These are phyloP conservation scores for Cladosporium sp. DNA, from an alignment of 2,329 filamentous ascomycete species.

Conservation along the genomic window DNA sequence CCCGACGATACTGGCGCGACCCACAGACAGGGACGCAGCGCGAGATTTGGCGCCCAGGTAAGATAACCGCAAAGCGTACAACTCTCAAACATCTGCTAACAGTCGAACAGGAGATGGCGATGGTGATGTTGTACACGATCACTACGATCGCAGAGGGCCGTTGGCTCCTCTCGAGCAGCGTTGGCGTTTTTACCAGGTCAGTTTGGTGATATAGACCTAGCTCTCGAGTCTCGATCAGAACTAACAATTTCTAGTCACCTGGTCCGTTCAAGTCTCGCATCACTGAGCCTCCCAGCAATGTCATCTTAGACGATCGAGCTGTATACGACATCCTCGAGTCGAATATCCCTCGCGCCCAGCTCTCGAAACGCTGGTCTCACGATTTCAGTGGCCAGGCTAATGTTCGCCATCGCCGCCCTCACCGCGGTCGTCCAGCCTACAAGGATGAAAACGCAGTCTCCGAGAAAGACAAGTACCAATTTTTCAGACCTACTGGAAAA, in stretches of 20 bases:
- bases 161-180: slow-evolving; percentile 23
- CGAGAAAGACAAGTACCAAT: slow-evolving; percentile 17
- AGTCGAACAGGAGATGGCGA: slow-evolving; percentile 29
- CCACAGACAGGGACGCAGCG: slow-evolving; percentile 24
- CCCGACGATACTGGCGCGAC: slow-evolving; percentile 23
- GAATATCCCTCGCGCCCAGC: slow-evolving; percentile 22
- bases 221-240: too few species aligned
- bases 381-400: slow-evolving; percentile 35
- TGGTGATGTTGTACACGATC: slow-evolving; percentile 28
- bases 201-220: too few species aligned
- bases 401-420: slow-evolving; percentile 29
- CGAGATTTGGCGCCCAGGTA: slow-evolving; percentile 35
- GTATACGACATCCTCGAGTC: slow-evolving; percentile 32
- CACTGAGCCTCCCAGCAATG: slow-evolving; percentile 32
- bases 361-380: slow-evolving; percentile 33
- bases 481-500: slow-evolving; percentile 13
- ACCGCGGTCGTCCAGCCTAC: slow-evolving; percentile 36
- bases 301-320: slow-evolving; percentile 39
- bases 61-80: not conserved
- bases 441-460: slow-evolving; percentile 16
- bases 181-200: slow-evolving; percentile 38
- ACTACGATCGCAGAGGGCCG: slow-evolving; percentile 23
- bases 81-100: not conserved
- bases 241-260: not conserved
- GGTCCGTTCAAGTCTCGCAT: slow-evolving; percentile 9